phyloP scores from a whole-genome alignment of 2,329 filamentous ascomycete genomes.

The Diaporthe vexans region DNA sequence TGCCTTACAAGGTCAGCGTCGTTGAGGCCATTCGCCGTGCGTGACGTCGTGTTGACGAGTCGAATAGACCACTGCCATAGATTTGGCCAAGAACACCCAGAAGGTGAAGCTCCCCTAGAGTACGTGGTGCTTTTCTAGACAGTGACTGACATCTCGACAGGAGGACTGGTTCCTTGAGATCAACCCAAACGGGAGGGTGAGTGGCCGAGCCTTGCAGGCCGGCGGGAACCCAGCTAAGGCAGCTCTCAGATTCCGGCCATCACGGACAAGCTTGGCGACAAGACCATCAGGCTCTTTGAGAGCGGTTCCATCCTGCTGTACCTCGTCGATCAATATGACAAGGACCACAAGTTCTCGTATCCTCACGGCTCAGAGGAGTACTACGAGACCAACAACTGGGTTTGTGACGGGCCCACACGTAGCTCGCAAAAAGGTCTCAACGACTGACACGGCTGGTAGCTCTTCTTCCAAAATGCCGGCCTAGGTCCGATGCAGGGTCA shows the following conservation, averaged over 20 bases:
- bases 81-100: slow-evolving; percentile 72
- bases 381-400: slow-evolving; percentile 84
- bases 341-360: slow-evolving; percentile 83
- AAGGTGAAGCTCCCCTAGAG: slow-evolving; percentile 55
- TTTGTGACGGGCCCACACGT: slow-evolving; percentile 48
- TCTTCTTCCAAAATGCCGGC: slow-evolving; percentile 84
- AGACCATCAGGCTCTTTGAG: slow-evolving; percentile 82
- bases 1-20: slow-evolving; percentile 78
- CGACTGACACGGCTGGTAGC: slow-evolving; percentile 49
- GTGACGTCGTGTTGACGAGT: slow-evolving; percentile 7
- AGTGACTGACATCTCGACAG: slow-evolving; percentile 26
- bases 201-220: slow-evolving; percentile 55
- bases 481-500: slow-evolving; percentile 88
- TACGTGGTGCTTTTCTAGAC: neutral
- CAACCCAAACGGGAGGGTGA: slow-evolving; percentile 72
- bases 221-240: neutral
- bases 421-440: too few relatives aligned
- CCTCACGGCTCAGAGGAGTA: slow-evolving; percentile 79
- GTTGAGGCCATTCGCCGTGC: too few relatives aligned
- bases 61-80: slow-evolving; percentile 54
- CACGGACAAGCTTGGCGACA: slow-evolving; percentile 81
- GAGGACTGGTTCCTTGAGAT: slow-evolving; percentile 77
- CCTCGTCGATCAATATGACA: slow-evolving; percentile 82
- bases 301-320: slow-evolving; percentile 86
- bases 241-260: slow-evolving; percentile 80